Evolutionary conservation across 768 basidiomycete genomes (phyloP), one percentile per base, ranked within the genome.

Genomic region (Mycena galopus): DNA sequence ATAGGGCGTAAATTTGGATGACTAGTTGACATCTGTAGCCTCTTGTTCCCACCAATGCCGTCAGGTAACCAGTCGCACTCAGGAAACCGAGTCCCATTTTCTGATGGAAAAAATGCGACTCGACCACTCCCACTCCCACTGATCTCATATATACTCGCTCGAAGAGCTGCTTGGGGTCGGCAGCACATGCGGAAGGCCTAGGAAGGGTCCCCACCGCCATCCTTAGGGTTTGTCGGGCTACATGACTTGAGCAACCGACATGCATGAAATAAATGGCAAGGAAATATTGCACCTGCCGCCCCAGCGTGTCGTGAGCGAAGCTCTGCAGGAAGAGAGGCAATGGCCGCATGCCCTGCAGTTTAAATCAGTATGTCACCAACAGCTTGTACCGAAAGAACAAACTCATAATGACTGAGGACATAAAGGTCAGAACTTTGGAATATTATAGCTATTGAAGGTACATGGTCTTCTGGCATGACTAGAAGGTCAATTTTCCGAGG

Each of bases 301-400:
- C 66, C 66, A 37, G 32, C 23, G 23, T 60, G 32, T 17, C 66
- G 66, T 37, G 47, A 21, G 10, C 47, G 33, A 11, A 67, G 47
- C 51, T 53, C 44, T 11, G n/a, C 19, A 4, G 57, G 57, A 60
- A 67, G 57, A 60, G 57, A 17, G 32, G 66, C 66, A 58, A 66
- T 58, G 42, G 65, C 39, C 19, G 65, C 39, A 10, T 29, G 39
- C 37, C 9, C 65, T 66, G 56, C 25, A 44, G 65, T 66, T 58
- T 25, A 57, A 58, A 58, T 66, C 56, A 58, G 65, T 33, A 57
- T 47, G 29, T 57, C 56, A 33, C 65, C 37, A 58, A 66, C 55
- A 30, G 42, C 65, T 66, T 33, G 37, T 66, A 66, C 65, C 47
- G 39, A 59, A 67, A 51, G 42, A 60, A 60, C 66, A 37, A 67